phyloP scores from a whole-genome alignment of 2,329 filamentous ascomycete genomes.

The Penicillium thymicola region DNA sequence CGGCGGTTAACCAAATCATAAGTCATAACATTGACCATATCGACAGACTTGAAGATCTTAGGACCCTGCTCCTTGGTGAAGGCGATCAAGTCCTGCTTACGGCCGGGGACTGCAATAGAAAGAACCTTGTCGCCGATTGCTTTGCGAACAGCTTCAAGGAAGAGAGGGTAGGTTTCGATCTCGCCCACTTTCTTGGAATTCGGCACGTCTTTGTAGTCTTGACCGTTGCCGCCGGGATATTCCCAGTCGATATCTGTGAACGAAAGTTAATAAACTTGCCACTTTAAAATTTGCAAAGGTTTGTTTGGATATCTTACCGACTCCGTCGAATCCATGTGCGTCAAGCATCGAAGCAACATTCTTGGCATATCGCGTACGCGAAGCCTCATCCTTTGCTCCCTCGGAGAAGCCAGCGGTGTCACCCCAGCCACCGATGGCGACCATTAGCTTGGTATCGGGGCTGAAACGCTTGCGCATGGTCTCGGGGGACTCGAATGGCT shows the following conservation, averaged over 20 bases:
- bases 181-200: conserved; percentile 60
- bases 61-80: conserved; percentile 57
- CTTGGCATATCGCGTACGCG: conserved; percentile 58
- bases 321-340: conserved; percentile 62
- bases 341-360: conserved; percentile 64
- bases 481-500: conserved; percentile 53
- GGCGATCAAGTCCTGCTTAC: conserved; percentile 64
- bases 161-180: conserved; percentile 59
- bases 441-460: conserved; percentile 59
- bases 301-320: conserved; percentile 41
- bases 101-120: conserved; percentile 65
- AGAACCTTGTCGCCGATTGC: conserved; percentile 61
- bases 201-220: conserved; percentile 62
- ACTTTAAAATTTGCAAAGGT: background rate
- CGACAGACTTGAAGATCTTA: conserved; percentile 57
- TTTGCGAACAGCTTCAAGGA: conserved; percentile 57
- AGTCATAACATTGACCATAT: conserved; percentile 69
- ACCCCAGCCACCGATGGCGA: conserved; percentile 74
- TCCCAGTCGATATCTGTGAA: conserved; percentile 65
- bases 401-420: conserved; percentile 61
- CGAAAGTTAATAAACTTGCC: conserved; percentile 14
- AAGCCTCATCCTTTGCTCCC: conserved; percentile 52
- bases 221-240: conserved; percentile 61
- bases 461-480: conserved; percentile 54
- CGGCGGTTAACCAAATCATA: conserved; percentile 72